Evolutionary conservation across 805 yeast species (phyloP), one percentile per base, ranked within the genome.

Genomic region (Candida silvatica): DNA sequence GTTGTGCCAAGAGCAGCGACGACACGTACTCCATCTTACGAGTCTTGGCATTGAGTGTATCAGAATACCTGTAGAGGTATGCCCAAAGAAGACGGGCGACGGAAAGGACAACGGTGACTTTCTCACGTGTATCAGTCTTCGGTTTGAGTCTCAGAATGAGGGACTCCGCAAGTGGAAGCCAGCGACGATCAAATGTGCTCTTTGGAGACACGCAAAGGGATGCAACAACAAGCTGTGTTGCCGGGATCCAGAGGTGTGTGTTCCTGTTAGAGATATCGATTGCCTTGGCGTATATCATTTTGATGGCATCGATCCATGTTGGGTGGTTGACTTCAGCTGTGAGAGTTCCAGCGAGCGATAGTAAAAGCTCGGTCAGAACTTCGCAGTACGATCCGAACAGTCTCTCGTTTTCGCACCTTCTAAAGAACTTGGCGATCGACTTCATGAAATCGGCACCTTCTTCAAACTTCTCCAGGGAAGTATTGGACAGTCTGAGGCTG

Each of bases 261-360:
- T 67, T 28, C 49, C 47, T 37, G 58, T 68, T 61, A 69, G 66
- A 32, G 61, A 70, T 37, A 52, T 56, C 27, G 66, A 67, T 12
- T 69, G 54, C 39, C 37, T 68, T 72, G 12, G 64, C 56, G 52
- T 71, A 77, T 11, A 90, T 74, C 15, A 66, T 60, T 17, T 71
- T 70, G 36, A 86, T 72, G 0, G 96, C 92, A 27, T 77, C 83
- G 0, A 80, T 77, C 99, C 98, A 92, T 1, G 81, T 76, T 3
- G 98, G 98, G 54, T 90, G 95, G 49, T 92, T 90, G 1, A 86
- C 88, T 52, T 92, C 99, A 0, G 96, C 97, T 0, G 96, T 85
- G 22, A 88, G 66, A 1, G 77, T 67, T 6, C 85, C 90, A 0
- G 97, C 94, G 17, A 92, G 56, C 0, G 97, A 94, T 27, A 86